These are phyloP conservation scores for Bryum argenteum DNA, from an alignment of 225 moss, liverwort and hornwort genomes.

Conservation along the genomic window DNA sequence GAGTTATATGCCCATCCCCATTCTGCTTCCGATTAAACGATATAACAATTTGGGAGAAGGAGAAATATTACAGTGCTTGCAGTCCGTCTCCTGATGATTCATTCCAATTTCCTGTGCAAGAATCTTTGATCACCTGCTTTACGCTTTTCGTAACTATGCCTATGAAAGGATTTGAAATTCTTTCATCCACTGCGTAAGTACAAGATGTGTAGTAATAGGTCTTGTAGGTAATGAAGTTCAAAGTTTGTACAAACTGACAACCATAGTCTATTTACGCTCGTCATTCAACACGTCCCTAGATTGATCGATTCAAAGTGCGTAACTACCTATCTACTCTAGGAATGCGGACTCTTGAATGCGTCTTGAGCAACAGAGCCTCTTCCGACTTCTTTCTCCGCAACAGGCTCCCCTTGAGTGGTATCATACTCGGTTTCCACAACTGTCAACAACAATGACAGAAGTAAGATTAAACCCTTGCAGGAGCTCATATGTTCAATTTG, in stretches of 20 bases:
- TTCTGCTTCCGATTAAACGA: no score
- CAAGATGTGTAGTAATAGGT: neutral
- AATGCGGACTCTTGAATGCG: constrained; percentile 30
- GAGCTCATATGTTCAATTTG: constrained; percentile 3
- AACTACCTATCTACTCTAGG: constrained; percentile 17
- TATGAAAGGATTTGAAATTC: neutral
- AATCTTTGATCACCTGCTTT: no score
- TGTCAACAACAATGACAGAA: constrained; percentile 18
- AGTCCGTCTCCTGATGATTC: no score
- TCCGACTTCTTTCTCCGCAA: constrained; percentile 46
- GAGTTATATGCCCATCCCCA: no score
- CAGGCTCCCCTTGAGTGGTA: constrained; percentile 52
- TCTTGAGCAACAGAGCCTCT: constrained; percentile 23
- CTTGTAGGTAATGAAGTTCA: neutral
- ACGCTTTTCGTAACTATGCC: no score
- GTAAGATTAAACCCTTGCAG: neutral
- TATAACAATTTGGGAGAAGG: no score
- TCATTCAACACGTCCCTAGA: neutral
- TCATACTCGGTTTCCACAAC: constrained; percentile 45
- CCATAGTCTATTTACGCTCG: neutral
- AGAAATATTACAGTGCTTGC: no score
- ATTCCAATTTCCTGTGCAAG: no score
- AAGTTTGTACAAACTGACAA: neutral
- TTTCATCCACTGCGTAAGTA: neutral
- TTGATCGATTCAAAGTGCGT: neutral